Evolutionary conservation across 345 rosid genomes (phyloP).

Genomic region (Citrus hindsii): DNA sequence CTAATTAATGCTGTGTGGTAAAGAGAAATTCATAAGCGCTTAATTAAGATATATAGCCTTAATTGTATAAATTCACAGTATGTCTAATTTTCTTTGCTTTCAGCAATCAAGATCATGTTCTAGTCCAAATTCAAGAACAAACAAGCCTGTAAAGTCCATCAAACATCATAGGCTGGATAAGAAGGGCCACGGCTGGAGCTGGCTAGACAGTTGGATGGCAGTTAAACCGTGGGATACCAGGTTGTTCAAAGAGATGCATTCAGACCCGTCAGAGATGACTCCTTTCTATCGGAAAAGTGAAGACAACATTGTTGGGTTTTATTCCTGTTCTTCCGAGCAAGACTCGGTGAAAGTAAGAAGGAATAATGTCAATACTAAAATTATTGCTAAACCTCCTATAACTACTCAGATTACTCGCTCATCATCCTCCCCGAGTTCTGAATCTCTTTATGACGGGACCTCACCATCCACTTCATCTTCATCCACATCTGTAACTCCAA

Average conservation of each 20-base stretch:
- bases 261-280: constrained; percentile 22
- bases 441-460: constrained; percentile 44
- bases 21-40: background rate
- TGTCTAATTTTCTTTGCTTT: constrained; percentile 11
- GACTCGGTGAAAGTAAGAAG: constrained; percentile 57
- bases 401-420: constrained; percentile 27
- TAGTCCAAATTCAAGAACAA: constrained; percentile 49
- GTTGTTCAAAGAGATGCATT: constrained; percentile 40
- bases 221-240: constrained; percentile 71
- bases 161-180: constrained; percentile 36
- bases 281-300: constrained; percentile 51
- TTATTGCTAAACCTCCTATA: constrained; percentile 49
- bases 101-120: constrained; percentile 54
- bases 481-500: constrained; percentile 46
- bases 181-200: constrained; percentile 50
- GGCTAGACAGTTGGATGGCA: constrained; percentile 83
- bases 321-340: constrained; percentile 31
- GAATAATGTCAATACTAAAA: constrained; percentile 52
- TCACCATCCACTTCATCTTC: constrained; percentile 56
- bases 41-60: background rate
- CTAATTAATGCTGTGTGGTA: background rate
- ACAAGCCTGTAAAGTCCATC: constrained; percentile 31
- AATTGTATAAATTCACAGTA: background rate
- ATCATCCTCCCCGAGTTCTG: constrained; percentile 54
- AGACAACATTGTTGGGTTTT: constrained; percentile 25